Base-by-base conservation (phyloP, 164 flowering plant genomes). In the Vitis riparia region DNA sequence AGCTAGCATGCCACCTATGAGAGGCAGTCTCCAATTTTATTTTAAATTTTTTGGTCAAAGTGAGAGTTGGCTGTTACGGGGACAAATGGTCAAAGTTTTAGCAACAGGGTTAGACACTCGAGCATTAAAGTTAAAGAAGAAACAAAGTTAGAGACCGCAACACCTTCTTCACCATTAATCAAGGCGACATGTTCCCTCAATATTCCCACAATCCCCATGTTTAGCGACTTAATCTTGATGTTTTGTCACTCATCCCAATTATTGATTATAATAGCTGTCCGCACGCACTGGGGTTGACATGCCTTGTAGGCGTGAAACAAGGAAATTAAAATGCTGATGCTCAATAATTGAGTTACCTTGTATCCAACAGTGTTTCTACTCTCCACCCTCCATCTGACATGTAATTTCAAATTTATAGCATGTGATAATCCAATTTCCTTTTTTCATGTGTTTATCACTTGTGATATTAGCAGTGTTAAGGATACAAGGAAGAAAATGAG, bases 141-240 rank as follows among this genome's bases (percentile, higher is more conserved):
- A 72, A 64, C 65, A 58, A 71, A 58, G 11, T 58, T 47, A 16
- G 11, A 50, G 68, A 72, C 74, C 74, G 56, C 58, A 58, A 32
- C 69, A 51, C 75, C 51, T 17, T 4, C 52, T 56, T 66, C 44
- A 15, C 66, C 70, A 70, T 60, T 66, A 72, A 59, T 72, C 66
- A 66, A 66, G 70, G 75, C 23, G 75, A 72, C 75, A 66, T 66
- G 66, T 66, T 44, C 70, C 44, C 66, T 66, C 69, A 37, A 51
- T 72, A 62, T 70, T 30, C 73, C 51, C 57, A 11, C 56, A 53
- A 53, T 1, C 56, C 27, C n/a, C 56, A 5, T 53, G n/a, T 16
- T 53, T 53, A 37, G 7, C 5, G 6, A 37, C 44, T 37, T 37
- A 11, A 53, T 5, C n/a, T 53, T 53, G 56, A 6, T 53, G 56